Percentiles rank a stretch among this genome's conserved stretches.
phyloP scores from a whole-genome alignment of 495 filamentous ascomycete genomes.

The Xylaria venustula region DNA sequence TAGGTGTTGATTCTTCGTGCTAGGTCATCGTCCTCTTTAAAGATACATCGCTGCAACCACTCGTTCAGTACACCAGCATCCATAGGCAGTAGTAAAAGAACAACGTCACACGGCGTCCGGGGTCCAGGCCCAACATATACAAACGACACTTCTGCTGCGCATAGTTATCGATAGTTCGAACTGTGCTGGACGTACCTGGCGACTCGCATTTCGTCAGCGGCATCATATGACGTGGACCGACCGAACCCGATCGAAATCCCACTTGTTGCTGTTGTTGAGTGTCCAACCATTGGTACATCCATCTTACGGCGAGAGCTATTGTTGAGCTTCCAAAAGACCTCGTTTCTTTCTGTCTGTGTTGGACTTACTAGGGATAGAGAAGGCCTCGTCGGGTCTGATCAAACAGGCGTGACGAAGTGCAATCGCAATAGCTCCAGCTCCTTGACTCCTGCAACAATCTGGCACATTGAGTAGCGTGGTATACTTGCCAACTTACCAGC shows the following conservation, averaged over 20 bases:
- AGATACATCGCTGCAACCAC: background rate
- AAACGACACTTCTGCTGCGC: background rate
- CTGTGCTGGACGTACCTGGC: background rate
- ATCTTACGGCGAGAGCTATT: background rate
- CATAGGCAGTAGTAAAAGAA: background rate
- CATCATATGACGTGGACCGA: background rate
- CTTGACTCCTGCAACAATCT: background rate
- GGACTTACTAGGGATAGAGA: no score
- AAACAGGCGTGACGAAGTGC: constrained; percentile 1
- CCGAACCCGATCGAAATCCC: background rate
- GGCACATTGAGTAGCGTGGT: background rate
- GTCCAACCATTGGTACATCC: background rate
- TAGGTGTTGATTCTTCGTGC: constrained; percentile 1
- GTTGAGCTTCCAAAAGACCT: background rate
- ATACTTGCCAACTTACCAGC: constrained; percentile 5
- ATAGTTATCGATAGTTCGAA: constrained; percentile 1
- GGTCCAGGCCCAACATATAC: background rate
- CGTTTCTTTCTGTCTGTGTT: no score
- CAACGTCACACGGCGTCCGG: constrained; percentile 1
- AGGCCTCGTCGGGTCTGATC: background rate
- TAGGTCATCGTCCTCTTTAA: background rate
- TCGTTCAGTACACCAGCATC: background rate
- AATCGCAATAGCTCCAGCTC: background rate
- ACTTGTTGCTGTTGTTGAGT: background rate
- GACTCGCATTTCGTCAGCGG: background rate